These are phyloP conservation scores for Teratosphaeriaceae sp. DNA, from an alignment of 2,329 filamentous ascomycete species.

Conservation along the genomic window DNA sequence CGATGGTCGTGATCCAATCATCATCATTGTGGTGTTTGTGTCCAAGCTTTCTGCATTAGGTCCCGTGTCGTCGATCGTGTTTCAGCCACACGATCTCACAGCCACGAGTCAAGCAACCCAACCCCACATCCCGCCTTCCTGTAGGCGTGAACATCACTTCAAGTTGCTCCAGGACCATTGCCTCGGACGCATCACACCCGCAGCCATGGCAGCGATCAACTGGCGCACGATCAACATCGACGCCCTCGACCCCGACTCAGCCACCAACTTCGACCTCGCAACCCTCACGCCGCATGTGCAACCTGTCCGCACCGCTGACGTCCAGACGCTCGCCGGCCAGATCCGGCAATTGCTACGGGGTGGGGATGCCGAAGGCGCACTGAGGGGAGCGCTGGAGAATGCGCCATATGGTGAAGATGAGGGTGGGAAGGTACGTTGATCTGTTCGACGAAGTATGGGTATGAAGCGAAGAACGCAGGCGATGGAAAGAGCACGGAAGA, in stretches of 20 bases:
- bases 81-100: background rate
- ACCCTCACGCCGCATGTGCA: constrained; percentile 72
- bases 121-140: too few relatives aligned
- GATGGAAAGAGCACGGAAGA: background rate
- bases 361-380: constrained; percentile 79
- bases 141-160: too few relatives aligned
- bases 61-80: background rate
- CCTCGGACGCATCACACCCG: background rate
- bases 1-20: too few relatives aligned
- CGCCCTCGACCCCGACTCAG: constrained; percentile 80
- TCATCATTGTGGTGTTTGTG: too few relatives aligned
- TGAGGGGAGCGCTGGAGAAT: constrained; percentile 77
- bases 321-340: constrained; percentile 70
- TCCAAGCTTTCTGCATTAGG: background rate
- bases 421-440: constrained; percentile 42
- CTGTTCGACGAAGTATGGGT: background rate
- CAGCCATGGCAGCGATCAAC: constrained; percentile 46
- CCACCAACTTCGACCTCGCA: constrained; percentile 82
- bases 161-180: too few relatives aligned
- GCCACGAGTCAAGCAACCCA: too few relatives aligned
- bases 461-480: background rate
- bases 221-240: constrained; percentile 93
- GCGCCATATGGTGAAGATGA: constrained; percentile 62
- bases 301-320: constrained; percentile 69
- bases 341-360: constrained; percentile 81